Percentiles rank a stretch among this genome's conserved stretches.
These are phyloP conservation scores for Simplicillium sp. DNA, from an alignment of 2,329 filamentous ascomycete species.

Conservation along the genomic window DNA sequence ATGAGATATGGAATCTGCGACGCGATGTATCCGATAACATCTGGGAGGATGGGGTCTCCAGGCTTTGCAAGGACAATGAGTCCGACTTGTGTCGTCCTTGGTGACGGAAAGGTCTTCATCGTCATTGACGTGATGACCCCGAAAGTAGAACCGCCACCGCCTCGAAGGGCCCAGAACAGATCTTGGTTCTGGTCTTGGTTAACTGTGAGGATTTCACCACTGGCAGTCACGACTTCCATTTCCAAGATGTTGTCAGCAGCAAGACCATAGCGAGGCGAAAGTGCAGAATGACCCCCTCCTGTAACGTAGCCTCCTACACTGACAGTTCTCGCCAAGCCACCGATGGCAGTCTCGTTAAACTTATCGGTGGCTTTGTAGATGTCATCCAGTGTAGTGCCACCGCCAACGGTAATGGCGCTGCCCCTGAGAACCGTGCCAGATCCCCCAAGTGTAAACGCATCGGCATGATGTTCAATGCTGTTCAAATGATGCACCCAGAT, in stretches of 20 bases:
- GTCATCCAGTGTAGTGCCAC: constrained; percentile 41
- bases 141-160: constrained; percentile 53
- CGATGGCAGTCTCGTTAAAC: constrained; percentile 39
- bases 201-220: constrained; percentile 37
- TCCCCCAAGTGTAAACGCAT: constrained; percentile 30
- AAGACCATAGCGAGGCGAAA: constrained; percentile 45
- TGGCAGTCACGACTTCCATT: constrained; percentile 44
- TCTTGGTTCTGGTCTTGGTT: constrained; percentile 45
- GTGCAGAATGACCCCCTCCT: constrained; percentile 49
- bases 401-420: constrained; percentile 40
- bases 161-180: constrained; percentile 55
- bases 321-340: constrained; percentile 45
- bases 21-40: constrained; percentile 36
- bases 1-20: constrained; percentile 17
- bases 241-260: constrained; percentile 53
- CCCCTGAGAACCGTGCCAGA: constrained; percentile 30
- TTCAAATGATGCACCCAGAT: constrained; percentile 44
- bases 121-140: constrained; percentile 51
- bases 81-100: constrained; percentile 16
- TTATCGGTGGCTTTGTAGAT: constrained; percentile 34
- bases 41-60: constrained; percentile 29
- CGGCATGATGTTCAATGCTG: constrained; percentile 24
- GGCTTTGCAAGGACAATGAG: constrained; percentile 14
- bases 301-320: constrained; percentile 51
- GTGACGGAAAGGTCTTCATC: constrained; percentile 37